Base-by-base conservation (phyloP, 306 rosid genomes). In the Argentina anserina region DNA sequence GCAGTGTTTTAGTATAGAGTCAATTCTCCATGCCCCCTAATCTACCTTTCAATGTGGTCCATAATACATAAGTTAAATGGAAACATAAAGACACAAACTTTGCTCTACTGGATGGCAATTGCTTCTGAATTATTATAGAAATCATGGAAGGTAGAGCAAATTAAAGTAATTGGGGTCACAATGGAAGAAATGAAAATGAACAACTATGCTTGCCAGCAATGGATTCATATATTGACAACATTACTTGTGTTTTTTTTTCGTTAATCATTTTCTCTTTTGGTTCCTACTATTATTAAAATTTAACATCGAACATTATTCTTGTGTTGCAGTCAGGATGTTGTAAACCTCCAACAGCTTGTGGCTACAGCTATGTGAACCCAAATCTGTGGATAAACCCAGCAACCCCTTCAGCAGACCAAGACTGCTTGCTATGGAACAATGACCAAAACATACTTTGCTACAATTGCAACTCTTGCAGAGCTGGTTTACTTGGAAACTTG, bases 401-500 rank as follows among this genome's bases (percentile, higher is more conserved):
- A 63, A 86, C 76, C 74, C 90, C 86, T 2, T 75, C 71, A 87
- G 93, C 77, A 4, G 97, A 90, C 67, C 87, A 81, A 20, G 99
- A 94, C 83, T 91, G 99, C 84, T 73, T 64, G 31, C 15, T 86
- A 49, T 94, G 99, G 99, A 88, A 72, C 90, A 94, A 91, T 78
- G 99, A 94, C 80, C 99, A 83, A 39, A 88, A 47, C 74, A 86
- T 84, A 34, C 77, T 91, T 28, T 94, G 99, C 83, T 94, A 91
- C 82, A 86, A 87, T 76, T 94, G 99, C 77, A 79, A 87, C 75
- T 86, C 99, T 0, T 94, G 99, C 85, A 91, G 87, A 76, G 99
- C 97, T 67, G 99, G 99, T 46, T 79, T 91, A 9, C 26, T 94
- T 63, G 99, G 99, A 15, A 94, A 88, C 83, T 88, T 94, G 10